A percentile compares a stretch with the other conserved stretches of the same genome.
Evolutionary conservation across 106 monocot species (phyloP).

Genomic region (Allium fistulosum): DNA sequence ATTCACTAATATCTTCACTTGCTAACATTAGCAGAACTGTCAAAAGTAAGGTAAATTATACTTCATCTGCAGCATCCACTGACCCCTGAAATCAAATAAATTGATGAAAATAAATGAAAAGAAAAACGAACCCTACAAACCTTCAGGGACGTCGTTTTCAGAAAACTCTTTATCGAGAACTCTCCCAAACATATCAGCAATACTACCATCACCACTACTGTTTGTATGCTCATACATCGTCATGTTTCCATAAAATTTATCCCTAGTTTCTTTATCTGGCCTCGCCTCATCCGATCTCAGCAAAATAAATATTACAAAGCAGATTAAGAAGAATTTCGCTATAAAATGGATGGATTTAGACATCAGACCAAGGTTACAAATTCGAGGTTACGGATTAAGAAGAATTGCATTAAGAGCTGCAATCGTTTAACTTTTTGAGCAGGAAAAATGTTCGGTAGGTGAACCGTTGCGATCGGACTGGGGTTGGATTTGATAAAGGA

Average conservation of each 20-base stretch:
- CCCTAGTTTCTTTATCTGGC: constrained; percentile 85
- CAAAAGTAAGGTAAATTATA: not conserved
- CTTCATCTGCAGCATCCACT: not conserved
- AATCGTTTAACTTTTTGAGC: too few relatives aligned
- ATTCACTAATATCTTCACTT: not conserved
- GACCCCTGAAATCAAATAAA: not conserved
- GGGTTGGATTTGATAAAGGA: not conserved
- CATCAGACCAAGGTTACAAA: not conserved
- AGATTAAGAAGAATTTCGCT: not conserved
- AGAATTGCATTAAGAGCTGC: too few relatives aligned
- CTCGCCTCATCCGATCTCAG: constrained; percentile 18
- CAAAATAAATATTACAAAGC: not conserved
- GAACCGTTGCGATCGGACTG: not conserved
- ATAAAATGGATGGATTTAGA: not conserved
- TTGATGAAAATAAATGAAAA: not conserved
- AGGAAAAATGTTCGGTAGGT: not conserved
- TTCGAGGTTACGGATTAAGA: not conserved
- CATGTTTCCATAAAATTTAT: constrained; percentile 77
- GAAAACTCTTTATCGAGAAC: constrained; percentile 98
- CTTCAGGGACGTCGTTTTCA: constrained; percentile 58
- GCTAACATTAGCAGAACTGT: not conserved
- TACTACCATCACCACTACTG: constrained; percentile 48
- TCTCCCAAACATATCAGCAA: constrained; percentile 89
- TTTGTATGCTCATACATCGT: constrained; percentile 12
- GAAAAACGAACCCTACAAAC: constrained; percentile 17